These are phyloP conservation scores for Dictyostelium capitatum DNA, from an alignment of 78 protist species.

Conservation along the genomic window DNA sequence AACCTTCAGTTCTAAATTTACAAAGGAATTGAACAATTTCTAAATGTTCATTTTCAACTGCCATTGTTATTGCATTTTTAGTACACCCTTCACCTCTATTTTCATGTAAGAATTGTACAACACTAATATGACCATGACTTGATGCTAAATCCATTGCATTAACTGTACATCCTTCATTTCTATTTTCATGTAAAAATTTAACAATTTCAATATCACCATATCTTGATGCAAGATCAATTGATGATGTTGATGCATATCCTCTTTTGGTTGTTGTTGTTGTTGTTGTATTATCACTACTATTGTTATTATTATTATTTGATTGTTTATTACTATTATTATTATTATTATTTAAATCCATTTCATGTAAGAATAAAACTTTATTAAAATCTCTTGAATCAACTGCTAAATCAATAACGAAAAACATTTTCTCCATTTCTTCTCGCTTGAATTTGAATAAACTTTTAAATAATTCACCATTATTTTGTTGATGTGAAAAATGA, in stretches of 20 bases:
- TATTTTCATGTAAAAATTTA: constrained; percentile 19
- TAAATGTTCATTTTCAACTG: constrained; percentile 5
- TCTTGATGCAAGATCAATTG: background rate
- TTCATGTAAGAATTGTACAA: constrained; percentile 28
- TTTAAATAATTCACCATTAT: background rate
- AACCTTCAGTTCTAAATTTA: constrained; percentile 5
- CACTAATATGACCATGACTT: background rate
- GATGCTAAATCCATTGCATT: constrained; percentile 3
- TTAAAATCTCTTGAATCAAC: constrained; percentile 12
- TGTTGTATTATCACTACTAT: background rate
- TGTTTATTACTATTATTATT: background rate
- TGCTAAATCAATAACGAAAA: background rate
- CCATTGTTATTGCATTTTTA: constrained; percentile 18
- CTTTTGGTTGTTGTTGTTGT: background rate
- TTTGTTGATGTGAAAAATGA: background rate
- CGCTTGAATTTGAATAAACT: background rate
- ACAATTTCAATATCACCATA: constrained; percentile 15
- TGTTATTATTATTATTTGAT: background rate
- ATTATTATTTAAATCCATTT: background rate
- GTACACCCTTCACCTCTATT: constrained; percentile 39
- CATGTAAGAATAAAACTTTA: constrained; percentile 1
- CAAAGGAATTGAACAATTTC: constrained; percentile 31
- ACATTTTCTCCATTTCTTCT: constrained; percentile 5
- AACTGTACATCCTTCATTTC: constrained; percentile 3
- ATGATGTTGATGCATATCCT: background rate